Evolutionary conservation across 1,284 basidiomycete species (phyloP).

Genomic region (Hypsizygus ulmarius): DNA sequence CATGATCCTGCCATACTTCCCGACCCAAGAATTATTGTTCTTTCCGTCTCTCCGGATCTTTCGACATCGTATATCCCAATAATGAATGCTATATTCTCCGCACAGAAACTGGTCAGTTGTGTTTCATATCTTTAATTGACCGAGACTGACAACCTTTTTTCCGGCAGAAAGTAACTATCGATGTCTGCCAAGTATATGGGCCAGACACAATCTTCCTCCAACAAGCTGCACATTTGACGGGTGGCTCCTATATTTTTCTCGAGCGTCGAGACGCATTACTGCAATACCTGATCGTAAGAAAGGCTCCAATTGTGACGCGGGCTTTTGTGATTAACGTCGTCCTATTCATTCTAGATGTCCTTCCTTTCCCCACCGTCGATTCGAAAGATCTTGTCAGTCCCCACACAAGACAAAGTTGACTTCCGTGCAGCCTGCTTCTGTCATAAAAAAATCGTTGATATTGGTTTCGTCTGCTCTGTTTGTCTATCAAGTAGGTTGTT

Average conservation of each 20-base stretch:
- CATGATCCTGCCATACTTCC: conserved; percentile 44
- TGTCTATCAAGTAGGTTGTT: conserved; percentile 82
- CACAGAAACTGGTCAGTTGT: conserved; percentile 83
- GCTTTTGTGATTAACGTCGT: conserved; percentile 5
- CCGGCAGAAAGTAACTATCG: conserved; percentile 87
- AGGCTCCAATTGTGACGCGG: conserved; percentile 4
- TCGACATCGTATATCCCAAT: conserved; percentile 92
- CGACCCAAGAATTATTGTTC: conserved; percentile 84
- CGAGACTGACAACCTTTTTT: conserved; percentile 4
- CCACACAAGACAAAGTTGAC: conserved; percentile 93
- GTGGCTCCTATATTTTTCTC: conserved; percentile 89
- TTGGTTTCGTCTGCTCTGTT: conserved; percentile 97
- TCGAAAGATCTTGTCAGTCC: conserved; percentile 77
- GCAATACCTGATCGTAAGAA: conserved; percentile 80
- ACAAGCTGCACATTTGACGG: conserved; percentile 94
- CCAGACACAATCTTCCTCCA: conserved; percentile 94
- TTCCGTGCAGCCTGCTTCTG: conserved; percentile 99
- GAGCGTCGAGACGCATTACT: conserved; percentile 79
- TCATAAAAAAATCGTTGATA: conserved; percentile 94
- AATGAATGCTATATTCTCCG: conserved; percentile 99
- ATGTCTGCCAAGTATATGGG: conserved; percentile 91
- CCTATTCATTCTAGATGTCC: conserved; percentile 66
- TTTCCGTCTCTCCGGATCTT: conserved; percentile 89
- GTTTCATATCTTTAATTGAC: conserved; percentile 14
- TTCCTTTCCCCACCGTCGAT: conserved; percentile 85